phyloP scores from a whole-genome alignment of 345 rosid genomes.

The Bruguiera parviflora region DNA sequence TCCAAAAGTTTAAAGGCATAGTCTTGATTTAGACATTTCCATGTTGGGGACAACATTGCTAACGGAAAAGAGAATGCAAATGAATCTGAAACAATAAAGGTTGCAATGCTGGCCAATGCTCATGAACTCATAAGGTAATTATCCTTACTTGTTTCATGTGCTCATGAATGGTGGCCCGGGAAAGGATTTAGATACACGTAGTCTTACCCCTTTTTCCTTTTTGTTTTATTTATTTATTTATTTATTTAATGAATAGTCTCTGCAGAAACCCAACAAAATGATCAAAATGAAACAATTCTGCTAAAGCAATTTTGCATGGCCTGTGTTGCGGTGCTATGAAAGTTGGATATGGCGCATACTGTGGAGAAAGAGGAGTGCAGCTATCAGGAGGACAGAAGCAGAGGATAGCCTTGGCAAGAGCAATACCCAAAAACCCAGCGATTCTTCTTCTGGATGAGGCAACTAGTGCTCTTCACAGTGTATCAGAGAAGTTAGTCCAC shows the following conservation, averaged over 20 bases:
- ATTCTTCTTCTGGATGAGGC: constrained; percentile 17
- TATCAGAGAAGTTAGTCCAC: constrained; percentile 16
- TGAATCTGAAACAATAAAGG: constrained; percentile 12
- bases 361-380: constrained; percentile 21
- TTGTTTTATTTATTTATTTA: too few species aligned
- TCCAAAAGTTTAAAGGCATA: neutral
- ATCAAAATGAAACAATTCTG: too few species aligned
- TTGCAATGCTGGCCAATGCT: constrained; percentile 14
- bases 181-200: too few species aligned
- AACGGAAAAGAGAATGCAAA: constrained; percentile 9
- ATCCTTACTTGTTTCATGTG: too few species aligned
- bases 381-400: constrained; percentile 22
- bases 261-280: neutral
- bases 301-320: too few species aligned
- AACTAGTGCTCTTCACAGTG: constrained; percentile 14
- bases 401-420: constrained; percentile 14
- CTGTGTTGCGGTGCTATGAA: constrained; percentile 11
- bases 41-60: neutral
- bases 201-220: too few species aligned
- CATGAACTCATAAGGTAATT: constrained; percentile 16
- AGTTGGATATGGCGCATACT: constrained; percentile 11
- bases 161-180: too few species aligned
- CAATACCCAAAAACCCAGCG: constrained; percentile 12
- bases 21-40: constrained; percentile 6
- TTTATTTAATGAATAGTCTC: neutral